Percentiles rank a stretch among this genome's conserved stretches.
Conservation (phyloP, 371 early-diverging fungal species). For the Mucor lusitanicus region DNA sequence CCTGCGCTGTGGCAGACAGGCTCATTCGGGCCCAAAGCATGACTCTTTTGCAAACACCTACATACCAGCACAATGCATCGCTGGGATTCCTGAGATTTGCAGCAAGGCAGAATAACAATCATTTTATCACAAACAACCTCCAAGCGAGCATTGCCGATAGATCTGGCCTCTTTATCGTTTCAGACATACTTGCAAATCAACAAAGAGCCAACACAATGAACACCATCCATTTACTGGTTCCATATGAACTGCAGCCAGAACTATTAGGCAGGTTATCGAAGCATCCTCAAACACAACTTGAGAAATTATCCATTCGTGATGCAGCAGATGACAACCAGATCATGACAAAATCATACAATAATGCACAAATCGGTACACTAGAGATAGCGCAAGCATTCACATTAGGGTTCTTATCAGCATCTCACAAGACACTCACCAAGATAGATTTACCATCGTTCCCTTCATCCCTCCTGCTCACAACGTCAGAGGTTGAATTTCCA, state of each 20-base stretch:
- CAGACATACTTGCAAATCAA: conserved; percentile 8
- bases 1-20: conserved; percentile 6
- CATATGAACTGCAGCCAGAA: neutral
- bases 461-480: conserved; percentile 1
- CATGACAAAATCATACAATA: neutral
- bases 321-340: conserved; percentile 18
- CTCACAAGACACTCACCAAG: conserved; percentile 11
- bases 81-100: conserved; percentile 2
- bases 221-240: neutral
- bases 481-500: conserved; percentile 11
- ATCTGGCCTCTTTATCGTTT: neutral
- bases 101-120: neutral
- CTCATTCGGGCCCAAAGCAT: conserved; percentile 21
- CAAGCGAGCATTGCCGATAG: neutral
- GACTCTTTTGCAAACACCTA: conserved; percentile 10
- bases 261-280: conserved; percentile 1
- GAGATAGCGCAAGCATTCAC: neutral
- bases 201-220: conserved; percentile 1
- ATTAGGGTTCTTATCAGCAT: conserved; percentile 4
- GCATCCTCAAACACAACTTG: conserved; percentile 5
- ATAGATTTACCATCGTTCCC: conserved; percentile 32
- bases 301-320: conserved; percentile 18
- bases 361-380: neutral
- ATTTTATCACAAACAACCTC: neutral
- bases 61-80: neutral